phyloP scores from a whole-genome alignment of 139 green algal genomes.

The Coelastrella sp. region DNA sequence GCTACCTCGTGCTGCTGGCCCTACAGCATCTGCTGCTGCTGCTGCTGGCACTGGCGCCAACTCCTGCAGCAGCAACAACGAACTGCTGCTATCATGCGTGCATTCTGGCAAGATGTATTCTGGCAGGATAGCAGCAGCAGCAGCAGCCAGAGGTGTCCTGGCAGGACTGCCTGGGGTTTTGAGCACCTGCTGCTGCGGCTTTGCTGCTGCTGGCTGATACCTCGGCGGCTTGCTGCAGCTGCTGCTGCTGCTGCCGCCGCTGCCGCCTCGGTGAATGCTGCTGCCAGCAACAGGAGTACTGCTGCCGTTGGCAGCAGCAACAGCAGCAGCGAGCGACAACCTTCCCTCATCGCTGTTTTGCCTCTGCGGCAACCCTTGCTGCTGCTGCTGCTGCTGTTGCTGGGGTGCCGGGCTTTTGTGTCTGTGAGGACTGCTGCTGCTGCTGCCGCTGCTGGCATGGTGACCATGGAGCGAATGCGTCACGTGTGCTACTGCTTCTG shows the following conservation, averaged over 20 bases:
- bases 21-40: neutral
- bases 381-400: slow-evolving; percentile 19
- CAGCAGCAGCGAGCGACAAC: neutral
- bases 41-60: neutral
- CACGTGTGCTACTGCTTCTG: slow-evolving; percentile 16
- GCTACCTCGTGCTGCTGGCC: neutral
- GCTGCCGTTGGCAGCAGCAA: neutral
- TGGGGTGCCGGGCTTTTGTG: neutral
- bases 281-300: neutral
- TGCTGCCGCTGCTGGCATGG: slow-evolving; percentile 14
- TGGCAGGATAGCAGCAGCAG: neutral
- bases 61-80: neutral
- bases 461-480: neutral
- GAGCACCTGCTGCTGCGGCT: neutral
- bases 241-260: neutral
- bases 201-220: slow-evolving; percentile 19
- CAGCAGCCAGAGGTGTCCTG: neutral
- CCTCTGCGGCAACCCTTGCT: neutral
- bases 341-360: neutral
- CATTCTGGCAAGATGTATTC: too few species aligned
- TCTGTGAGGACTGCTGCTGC: slow-evolving; percentile 34
- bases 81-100: too few species aligned
- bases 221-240: slow-evolving; percentile 26
- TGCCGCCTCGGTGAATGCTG: neutral
- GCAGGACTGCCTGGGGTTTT: neutral